Base-by-base conservation (phyloP, 2,329 filamentous ascomycete species). In the Colletotrichum orbiculare region DNA sequence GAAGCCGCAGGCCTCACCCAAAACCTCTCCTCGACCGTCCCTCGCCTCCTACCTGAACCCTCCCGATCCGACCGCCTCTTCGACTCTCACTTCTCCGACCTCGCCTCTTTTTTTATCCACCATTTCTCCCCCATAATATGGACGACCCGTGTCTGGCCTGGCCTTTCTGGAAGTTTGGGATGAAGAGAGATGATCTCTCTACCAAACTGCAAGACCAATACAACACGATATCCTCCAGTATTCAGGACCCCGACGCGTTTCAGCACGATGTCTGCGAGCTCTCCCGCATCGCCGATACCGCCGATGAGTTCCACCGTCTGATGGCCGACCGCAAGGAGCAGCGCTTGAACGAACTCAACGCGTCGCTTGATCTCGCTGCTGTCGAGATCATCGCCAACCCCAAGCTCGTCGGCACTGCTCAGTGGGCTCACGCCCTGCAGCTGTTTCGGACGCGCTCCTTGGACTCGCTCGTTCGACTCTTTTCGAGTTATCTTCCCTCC, bases 111-210 rank as follows among this genome's bases (percentile, higher is more conserved):
- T 15, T 25, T 12, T 15, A 38, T 37, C 46, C 46, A 43, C 42
- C 2, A 39, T n/a, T 33, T 15, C 38, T 33, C 53, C 35, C 12
- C 54, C 39, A 43, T 57, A 60, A 71, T 66, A 88, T 88, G 86
- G 85, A 87, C 75, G 85, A 87, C 60, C 81, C 79, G 38, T 79
- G 75, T 69, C 79, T 76, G 73, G 78, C 80, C 70, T 88, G 86
- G 86, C 86, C 86, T 47, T 82, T 83, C 70, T 88, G 86, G 85
- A 88, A 88, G 75, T 88, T 88, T 78, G 85, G 85, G 72, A 82
- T 88, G 82, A 87, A 85, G 80, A 82, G 81, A 72, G 81, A 83
- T 61, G 85, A 87, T 71, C 83, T 88, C 75, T 83, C 83, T 73
- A 84, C 82, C 57, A 85, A 81, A 56, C 82, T 88, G 11, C 84